Evolutionary conservation across 2,329 filamentous ascomycete genomes (phyloP).

Genomic region (Teratosphaeria viscida): DNA sequence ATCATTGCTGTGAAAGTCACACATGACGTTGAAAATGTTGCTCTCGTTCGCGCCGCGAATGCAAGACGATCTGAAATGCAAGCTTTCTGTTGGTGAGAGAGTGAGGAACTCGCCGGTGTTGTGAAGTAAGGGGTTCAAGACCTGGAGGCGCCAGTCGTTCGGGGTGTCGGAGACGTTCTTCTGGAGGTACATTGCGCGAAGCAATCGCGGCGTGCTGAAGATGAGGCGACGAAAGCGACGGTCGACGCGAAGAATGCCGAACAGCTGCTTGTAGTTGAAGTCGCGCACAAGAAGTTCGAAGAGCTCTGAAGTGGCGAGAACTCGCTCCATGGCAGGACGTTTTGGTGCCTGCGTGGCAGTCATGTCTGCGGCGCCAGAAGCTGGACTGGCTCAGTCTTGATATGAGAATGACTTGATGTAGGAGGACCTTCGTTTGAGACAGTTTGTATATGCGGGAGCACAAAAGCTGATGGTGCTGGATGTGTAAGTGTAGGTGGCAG

Average conservation of each 20-base stretch:
- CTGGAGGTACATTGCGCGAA: neutral
- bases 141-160: neutral
- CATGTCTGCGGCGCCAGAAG: neutral
- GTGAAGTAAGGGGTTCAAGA: neutral
- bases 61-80: neutral
- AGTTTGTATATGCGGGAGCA: neutral
- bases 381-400: neutral
- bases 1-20: neutral
- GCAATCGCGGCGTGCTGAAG: neutral
- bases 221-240: neutral
- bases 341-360: neutral
- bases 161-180: neutral
- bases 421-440: neutral
- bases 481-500: neutral
- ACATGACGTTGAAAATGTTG: neutral
- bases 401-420: neutral
- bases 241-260: neutral
- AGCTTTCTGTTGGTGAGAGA: neutral
- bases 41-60: neutral
- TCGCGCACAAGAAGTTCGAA: slow-evolving; percentile 3
- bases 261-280: slow-evolving; percentile 1
- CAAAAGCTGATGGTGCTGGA: neutral
- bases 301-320: slow-evolving; percentile 3
- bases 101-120: neutral
- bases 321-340: neutral